Base-by-base conservation (phyloP, 2,329 filamentous ascomycete species). In the Aspergillus versicolor region DNA sequence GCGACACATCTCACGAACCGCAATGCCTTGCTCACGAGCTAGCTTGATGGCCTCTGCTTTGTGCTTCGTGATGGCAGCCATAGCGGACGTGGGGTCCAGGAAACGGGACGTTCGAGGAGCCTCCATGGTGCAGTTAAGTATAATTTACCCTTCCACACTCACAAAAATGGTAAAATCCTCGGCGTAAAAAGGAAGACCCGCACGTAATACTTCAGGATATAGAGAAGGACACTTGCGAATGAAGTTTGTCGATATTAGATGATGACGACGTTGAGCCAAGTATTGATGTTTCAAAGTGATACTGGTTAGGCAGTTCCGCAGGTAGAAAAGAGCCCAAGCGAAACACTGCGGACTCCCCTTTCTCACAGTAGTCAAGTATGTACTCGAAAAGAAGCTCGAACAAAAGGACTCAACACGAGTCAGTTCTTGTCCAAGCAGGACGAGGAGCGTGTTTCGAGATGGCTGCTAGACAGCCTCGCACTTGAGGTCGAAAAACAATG, bases 21-120 rank as follows among this genome's bases (percentile, higher is more conserved):
- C 77, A 44, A 66, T 65, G 32, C 73, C 74, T 67, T 81, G 78
- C 54, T 78, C 74, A 53, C 75, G 70, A 2, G 79, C 79, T 22
- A 80, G 66, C 47, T 73, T 74, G 45, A 80, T 76, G 5, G 78
- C 78, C 62, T 80, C 77, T n/a, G 73, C 72, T 56, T 79, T 79
- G 60, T 80, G 77, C 54, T 75, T 76, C n/a, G 76, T 79, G 60
- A 80, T 73, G 13, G 77, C 75, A 54, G 73, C 70, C 70, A 77
- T 68, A 34, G 75, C 75, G 45, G 74, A 75, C 42, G 74, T 71
- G 21, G 75, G 75, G 57, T 77, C 74, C 44, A 77, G 61, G 42
- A 77, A 69, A 5, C 60, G 65, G 3, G 73, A 75, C n/a, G 42
- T 60, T 17, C 73, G 70, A 44, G 64, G 32, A 12, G 44, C 45